Evolutionary conservation across 306 rosid species (phyloP).

Genomic region (Phaseolus lunatus): DNA sequence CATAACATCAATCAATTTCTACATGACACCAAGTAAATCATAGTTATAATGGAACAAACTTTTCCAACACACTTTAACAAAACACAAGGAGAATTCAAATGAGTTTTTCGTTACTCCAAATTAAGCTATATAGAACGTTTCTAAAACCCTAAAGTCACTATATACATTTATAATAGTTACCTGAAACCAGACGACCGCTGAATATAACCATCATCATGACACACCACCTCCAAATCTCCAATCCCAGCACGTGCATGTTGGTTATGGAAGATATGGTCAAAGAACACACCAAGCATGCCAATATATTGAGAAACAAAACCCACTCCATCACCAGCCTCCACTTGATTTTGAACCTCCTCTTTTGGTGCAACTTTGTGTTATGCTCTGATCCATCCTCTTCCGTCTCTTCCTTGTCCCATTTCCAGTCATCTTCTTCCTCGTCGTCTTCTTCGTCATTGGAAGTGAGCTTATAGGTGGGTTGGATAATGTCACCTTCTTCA

Average conservation of each 20-base stretch:
- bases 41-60: too few relatives aligned
- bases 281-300: conserved; percentile 52
- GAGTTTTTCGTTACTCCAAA: too few relatives aligned
- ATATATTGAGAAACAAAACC: conserved; percentile 52
- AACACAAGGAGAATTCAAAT: too few relatives aligned
- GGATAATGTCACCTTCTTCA: conserved; percentile 14
- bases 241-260: conserved; percentile 37
- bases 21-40: too few relatives aligned
- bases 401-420: conserved; percentile 17
- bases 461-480: conserved; percentile 38
- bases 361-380: conserved; percentile 10
- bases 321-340: conserved; percentile 57
- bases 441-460: conserved; percentile 10
- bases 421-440: conserved; percentile 19
- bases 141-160: too few relatives aligned
- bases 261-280: conserved; percentile 42
- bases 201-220: conserved; percentile 60
- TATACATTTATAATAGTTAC: not conserved
- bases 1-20: too few relatives aligned
- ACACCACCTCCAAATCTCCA: conserved; percentile 63
- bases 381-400: conserved; percentile 30
- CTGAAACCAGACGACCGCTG: conserved; percentile 58
- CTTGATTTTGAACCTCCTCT: conserved; percentile 47
- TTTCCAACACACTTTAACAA: too few relatives aligned
- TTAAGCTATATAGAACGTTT: too few relatives aligned